Conservation (phyloP, 2,329 filamentous ascomycete genomes). For the Proliferodiscus dingleyae region DNA sequence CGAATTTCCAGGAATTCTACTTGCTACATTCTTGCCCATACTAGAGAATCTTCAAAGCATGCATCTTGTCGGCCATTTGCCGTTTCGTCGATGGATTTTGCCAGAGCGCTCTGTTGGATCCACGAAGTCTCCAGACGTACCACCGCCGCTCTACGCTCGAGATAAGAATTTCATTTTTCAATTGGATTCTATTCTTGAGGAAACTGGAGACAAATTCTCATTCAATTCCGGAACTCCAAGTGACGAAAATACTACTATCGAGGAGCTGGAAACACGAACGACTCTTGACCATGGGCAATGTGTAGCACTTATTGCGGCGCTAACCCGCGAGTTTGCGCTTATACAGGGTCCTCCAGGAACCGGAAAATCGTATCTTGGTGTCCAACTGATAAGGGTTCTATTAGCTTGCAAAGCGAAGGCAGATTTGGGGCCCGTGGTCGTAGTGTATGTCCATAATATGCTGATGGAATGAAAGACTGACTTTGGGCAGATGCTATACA, state of each 20-base stretch:
- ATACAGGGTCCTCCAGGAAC: constrained; percentile 28
- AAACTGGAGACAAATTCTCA: constrained; percentile 11
- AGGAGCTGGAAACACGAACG: constrained; percentile 14
- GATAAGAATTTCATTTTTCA: constrained; percentile 9
- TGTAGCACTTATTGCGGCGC: constrained; percentile 36
- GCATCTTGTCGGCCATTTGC: constrained; percentile 16
- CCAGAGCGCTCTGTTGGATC: constrained; percentile 4
- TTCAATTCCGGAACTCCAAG: neutral
- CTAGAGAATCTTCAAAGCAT: constrained; percentile 29
- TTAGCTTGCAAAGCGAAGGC: constrained; percentile 31
- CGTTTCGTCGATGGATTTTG: constrained; percentile 21
- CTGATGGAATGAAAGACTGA: constrained; percentile 26
- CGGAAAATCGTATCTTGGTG: constrained; percentile 27
- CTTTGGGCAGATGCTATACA: constrained; percentile 29
- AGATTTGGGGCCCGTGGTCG: constrained; percentile 32
- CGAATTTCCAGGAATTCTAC: constrained; percentile 31
- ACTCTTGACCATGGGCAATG: constrained; percentile 22
- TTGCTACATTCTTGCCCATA: constrained; percentile 28
- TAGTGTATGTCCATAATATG: constrained; percentile 37
- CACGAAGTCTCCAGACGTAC: constrained; percentile 11
- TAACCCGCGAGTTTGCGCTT: constrained; percentile 44
- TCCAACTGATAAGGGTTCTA: constrained; percentile 23
- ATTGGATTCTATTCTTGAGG: constrained; percentile 16
- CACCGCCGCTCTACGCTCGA: constrained; percentile 20
- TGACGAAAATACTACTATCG: constrained; percentile 15